phyloP scores from a whole-genome alignment of 2,329 filamentous ascomycete species.

The Fusarium equiseti region DNA sequence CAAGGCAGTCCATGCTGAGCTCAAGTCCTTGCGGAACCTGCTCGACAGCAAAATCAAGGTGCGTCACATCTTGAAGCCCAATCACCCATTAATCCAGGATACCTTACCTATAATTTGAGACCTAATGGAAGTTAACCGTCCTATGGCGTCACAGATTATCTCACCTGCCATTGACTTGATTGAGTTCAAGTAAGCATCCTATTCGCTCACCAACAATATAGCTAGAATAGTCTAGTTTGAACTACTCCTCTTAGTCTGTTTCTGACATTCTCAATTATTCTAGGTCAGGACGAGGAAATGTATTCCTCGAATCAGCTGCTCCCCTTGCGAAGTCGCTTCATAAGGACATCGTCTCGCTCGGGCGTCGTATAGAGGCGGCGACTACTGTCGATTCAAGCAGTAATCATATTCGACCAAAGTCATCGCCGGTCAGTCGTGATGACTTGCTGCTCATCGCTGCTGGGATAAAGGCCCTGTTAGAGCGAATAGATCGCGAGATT shows the following conservation, averaged over 20 bases:
- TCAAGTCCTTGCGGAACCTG: conserved; percentile 77
- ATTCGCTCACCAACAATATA: conserved; percentile 15
- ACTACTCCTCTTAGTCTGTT: conserved; percentile 11
- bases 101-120: conserved; percentile 1
- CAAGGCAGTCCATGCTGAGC: conserved; percentile 73
- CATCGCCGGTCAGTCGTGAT: conserved; percentile 60
- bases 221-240: conserved; percentile 15
- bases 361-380: conserved; percentile 77
- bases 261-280: conserved; percentile 15
- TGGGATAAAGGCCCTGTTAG: conserved; percentile 80
- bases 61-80: conserved; percentile 1
- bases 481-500: conserved; percentile 88
- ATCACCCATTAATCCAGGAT: not conserved
- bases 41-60: conserved; percentile 89
- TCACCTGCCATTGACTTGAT: conserved; percentile 93
- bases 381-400: conserved; percentile 66
- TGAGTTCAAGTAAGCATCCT: conserved; percentile 77
- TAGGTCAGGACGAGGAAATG: conserved; percentile 66
- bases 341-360: conserved; percentile 84
- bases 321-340: conserved; percentile 85
- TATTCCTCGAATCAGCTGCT: conserved; percentile 83
- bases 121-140: conserved; percentile 6
- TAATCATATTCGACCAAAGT: conserved; percentile 55
- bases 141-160: conserved; percentile 71
- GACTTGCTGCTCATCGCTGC: conserved; percentile 77